Evolutionary conservation across 768 basidiomycete genomes (phyloP), one percentile per base, ranked within the genome.

Genomic region (Lentinula sp.): DNA sequence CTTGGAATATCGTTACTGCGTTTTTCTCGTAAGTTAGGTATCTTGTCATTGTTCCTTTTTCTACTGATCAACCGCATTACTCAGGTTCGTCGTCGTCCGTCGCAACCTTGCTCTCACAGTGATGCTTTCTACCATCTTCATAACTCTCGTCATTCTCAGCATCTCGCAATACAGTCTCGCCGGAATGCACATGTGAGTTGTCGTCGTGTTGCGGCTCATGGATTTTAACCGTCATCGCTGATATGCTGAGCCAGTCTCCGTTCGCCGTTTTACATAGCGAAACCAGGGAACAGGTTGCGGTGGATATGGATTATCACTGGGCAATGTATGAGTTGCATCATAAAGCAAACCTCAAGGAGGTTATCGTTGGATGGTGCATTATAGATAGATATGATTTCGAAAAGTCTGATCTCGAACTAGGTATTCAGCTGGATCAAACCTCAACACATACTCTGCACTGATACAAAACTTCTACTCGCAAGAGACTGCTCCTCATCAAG

Each of bases 391-490:
- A 51, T 54, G 31, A 31, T 60, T 50, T 59, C 4, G n/a, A 70
- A 68, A 10, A 23, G 28, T 28, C 28, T 28, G 28, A 4, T 28
- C 28, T 28, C 28, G 45, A 42, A 35, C 49, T 23, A 94, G 93
- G 93, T 95, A 94, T 75, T 93, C 94, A 23, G 96, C 96, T 1
- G 91, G 92, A 61, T 88, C 91, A 11, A 85, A 85, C 65, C 81
- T 98, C 60, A 95, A 95, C 76, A 93, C 92, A 6, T 95, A 94
- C 77, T 95, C 95, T 31, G 94, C 96, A 10, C 83, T 98, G 66
- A 95, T 98, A 70, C 96, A 98, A 80, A 94, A 95, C 75, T 97
- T 97, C 77, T 98, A 97, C 75, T 86, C 91, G 43, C 87, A 91
- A 80, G 94, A 98, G 74, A 93, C 93, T 5, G 79, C 85, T 0